These are phyloP conservation scores for Rhynchosporium secalis DNA, from an alignment of 2,329 filamentous ascomycete species.

Conservation along the genomic window DNA sequence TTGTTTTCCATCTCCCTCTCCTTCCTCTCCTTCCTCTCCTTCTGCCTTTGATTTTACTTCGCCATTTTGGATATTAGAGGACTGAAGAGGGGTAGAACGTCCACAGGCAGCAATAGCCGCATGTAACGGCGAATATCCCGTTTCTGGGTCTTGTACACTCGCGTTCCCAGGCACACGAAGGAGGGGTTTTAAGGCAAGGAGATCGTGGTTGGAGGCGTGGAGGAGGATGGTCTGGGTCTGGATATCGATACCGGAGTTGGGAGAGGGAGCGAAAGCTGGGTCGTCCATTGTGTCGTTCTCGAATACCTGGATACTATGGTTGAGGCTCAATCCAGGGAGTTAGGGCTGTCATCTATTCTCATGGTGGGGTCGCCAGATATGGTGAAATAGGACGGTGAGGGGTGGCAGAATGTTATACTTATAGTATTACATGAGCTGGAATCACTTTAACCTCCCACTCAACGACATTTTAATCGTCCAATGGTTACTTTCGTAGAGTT, in stretches of 20 bases:
- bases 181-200: slow-evolving; percentile 37
- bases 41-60: slow-evolving; percentile 35
- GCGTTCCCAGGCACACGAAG: slow-evolving; percentile 49
- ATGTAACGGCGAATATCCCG: slow-evolving; percentile 85
- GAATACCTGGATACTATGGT: not conserved
- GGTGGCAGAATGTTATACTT: not conserved
- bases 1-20: slow-evolving; percentile 42
- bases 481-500: no score
- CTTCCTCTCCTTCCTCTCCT: slow-evolving; percentile 26
- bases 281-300: slow-evolving; percentile 34
- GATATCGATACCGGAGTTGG: slow-evolving; percentile 31
- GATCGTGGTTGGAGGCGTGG: slow-evolving; percentile 62
- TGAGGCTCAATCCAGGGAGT: no score
- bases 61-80: not conserved
- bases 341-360: not conserved
- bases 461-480: no score
- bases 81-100: slow-evolving; percentile 16
- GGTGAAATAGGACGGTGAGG: not conserved
- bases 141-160: slow-evolving; percentile 80
- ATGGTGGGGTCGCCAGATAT: slow-evolving; percentile 7
- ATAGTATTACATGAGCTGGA: no score
- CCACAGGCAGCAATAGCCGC: slow-evolving; percentile 81
- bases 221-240: slow-evolving; percentile 61
- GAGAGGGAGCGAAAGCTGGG: slow-evolving; percentile 28
- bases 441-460: no score